phyloP scores from a whole-genome alignment of 768 basidiomycete genomes.

The Podaxis sp. region DNA sequence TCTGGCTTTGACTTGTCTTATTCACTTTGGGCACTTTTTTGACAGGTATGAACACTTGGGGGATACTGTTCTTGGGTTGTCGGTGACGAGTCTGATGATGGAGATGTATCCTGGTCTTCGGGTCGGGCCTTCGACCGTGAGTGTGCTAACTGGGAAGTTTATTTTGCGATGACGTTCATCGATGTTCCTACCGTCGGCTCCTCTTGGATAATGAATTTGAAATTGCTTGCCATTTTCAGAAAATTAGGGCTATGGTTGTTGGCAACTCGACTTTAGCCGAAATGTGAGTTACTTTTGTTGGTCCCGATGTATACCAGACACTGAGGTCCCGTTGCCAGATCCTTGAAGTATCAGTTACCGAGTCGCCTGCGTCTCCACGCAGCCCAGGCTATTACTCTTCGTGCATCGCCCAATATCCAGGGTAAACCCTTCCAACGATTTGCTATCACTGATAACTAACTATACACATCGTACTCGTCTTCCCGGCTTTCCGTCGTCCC shows the following conservation, averaged over 20 bases:
- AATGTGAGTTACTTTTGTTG: conserved; percentile 39
- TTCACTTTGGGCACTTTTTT: conserved; percentile 3
- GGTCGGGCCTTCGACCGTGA: conserved; percentile 75
- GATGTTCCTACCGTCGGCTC: not conserved
- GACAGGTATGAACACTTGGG: conserved; percentile 72
- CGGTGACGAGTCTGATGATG: conserved; percentile 60
- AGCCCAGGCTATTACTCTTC: conserved; percentile 68
- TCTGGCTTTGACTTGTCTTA: not conserved
- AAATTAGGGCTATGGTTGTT: conserved; percentile 74
- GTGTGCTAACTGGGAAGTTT: conserved; percentile 16
- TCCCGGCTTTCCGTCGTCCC: not conserved
- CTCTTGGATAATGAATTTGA: conserved; percentile 9
- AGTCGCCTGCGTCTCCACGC: conserved; percentile 60
- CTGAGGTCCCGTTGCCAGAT: conserved; percentile 31
- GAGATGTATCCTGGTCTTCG: conserved; percentile 64
- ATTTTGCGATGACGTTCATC: not conserved
- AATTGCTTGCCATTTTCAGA: conserved; percentile 36
- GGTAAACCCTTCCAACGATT: conserved; percentile 35
- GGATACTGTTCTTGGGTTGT: conserved; percentile 65
- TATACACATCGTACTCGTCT: not conserved
- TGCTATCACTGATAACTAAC: conserved; percentile 3
- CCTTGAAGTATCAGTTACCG: conserved; percentile 60
- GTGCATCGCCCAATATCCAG: conserved; percentile 67
- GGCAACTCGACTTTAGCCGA: conserved; percentile 70
- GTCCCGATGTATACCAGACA: conserved; percentile 7